Conservation (phyloP, 2,329 filamentous ascomycete genomes). For the Hymenoscyphus fraxineus region DNA sequence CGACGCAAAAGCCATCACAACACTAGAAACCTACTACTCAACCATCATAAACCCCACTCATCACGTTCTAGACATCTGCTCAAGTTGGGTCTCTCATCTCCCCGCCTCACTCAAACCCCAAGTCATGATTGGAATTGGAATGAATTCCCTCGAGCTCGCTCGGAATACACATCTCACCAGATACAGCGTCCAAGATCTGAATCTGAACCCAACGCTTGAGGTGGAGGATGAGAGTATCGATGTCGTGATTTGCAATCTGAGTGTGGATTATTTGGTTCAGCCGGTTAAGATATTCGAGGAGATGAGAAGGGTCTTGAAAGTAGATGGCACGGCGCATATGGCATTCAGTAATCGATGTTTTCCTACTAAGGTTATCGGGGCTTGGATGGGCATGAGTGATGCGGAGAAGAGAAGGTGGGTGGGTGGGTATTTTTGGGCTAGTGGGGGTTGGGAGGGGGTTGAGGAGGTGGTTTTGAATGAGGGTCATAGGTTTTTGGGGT, state of each 20-base stretch:
- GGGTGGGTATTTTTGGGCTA: constrained; percentile 45
- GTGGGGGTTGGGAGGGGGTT: constrained; percentile 47
- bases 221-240: constrained; percentile 36
- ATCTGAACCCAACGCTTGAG: constrained; percentile 30
- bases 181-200: constrained; percentile 43
- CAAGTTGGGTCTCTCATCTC: constrained; percentile 42
- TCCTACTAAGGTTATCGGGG: constrained; percentile 47
- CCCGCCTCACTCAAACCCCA: constrained; percentile 33
- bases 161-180: constrained; percentile 38
- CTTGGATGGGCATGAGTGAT: constrained; percentile 45
- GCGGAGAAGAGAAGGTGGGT: constrained; percentile 46
- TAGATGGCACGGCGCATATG: constrained; percentile 46
- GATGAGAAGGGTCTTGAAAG: constrained; percentile 39
- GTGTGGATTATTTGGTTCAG: constrained; percentile 47
- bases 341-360: constrained; percentile 51
- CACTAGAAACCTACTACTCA: constrained; percentile 45
- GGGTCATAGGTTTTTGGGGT: constrained; percentile 28
- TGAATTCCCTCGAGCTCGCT: constrained; percentile 45
- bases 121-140: constrained; percentile 43
- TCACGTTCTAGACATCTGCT: constrained; percentile 47
- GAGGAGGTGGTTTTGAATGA: constrained; percentile 50
- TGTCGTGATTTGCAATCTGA: constrained; percentile 47
- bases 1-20: constrained; percentile 45
- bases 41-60: constrained; percentile 39
- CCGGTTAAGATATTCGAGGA: constrained; percentile 44